Evolutionary conservation across 176 grass and related monocot species (phyloP).

Genomic region (Aegilops umbellulata): DNA sequence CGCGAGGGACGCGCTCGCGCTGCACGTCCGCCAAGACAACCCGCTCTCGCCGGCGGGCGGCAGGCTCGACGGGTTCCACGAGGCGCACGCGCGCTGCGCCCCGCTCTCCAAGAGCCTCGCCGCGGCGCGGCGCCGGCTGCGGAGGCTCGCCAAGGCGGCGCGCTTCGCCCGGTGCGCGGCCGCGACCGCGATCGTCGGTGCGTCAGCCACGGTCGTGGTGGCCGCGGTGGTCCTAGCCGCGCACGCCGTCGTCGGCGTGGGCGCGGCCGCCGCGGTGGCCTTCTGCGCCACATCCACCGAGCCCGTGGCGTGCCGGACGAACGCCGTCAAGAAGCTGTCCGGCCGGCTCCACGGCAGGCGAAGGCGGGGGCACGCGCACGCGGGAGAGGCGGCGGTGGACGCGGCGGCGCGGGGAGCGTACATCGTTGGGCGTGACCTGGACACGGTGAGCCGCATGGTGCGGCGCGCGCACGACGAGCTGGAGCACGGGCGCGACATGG

Average conservation of each 20-base stretch:
- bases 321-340: not conserved
- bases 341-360: not conserved
- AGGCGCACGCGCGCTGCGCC: slow-evolving; percentile 38
- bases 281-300: not conserved
- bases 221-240: slow-evolving; percentile 30
- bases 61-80: slow-evolving; percentile 38
- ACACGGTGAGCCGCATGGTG: slow-evolving; percentile 85
- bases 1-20: slow-evolving; percentile 23
- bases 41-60: slow-evolving; percentile 32
- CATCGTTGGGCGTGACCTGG: slow-evolving; percentile 76
- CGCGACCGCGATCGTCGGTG: slow-evolving; percentile 17
- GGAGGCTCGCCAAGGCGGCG: slow-evolving; percentile 12
- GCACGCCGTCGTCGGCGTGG: slow-evolving; percentile 42
- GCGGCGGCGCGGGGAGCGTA: slow-evolving; percentile 75
- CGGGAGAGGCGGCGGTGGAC: slow-evolving; percentile 42
- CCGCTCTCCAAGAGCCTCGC: slow-evolving; percentile 42
- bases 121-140: slow-evolving; percentile 25
- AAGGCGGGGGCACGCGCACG: not conserved
- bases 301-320: not conserved
- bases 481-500: slow-evolving; percentile 80
- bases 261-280: not conserved
- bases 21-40: slow-evolving; percentile 48
- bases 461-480: slow-evolving; percentile 77
- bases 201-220: slow-evolving; percentile 35
- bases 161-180: slow-evolving; percentile 32